Evolutionary conservation across 139 green algal species (phyloP).

Genomic region (Coccomyxa sp.): DNA sequence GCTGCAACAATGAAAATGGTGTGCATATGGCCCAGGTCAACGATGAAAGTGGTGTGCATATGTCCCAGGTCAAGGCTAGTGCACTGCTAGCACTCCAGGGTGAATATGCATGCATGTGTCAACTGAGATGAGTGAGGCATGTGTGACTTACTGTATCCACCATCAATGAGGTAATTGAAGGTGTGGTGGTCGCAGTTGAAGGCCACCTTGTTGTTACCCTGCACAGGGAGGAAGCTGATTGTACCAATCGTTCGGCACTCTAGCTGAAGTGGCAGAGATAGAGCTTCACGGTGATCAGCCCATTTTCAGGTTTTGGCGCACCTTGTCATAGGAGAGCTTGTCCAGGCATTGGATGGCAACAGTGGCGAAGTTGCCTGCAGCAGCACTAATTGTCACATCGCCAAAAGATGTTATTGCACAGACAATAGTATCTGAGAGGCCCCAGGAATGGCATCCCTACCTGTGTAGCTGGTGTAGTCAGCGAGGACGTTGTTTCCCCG

Average conservation of each 20-base stretch:
- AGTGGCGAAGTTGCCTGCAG: conserved; percentile 84
- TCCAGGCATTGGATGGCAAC: conserved; percentile 86
- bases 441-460: neutral
- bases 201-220: neutral
- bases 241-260: too few relatives aligned
- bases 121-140: too few relatives aligned
- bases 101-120: too few relatives aligned
- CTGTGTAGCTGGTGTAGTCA: conserved; percentile 82
- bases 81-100: too few relatives aligned
- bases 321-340: conserved; percentile 41
- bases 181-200: conserved; percentile 61
- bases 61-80: too few relatives aligned
- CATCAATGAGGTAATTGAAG: conserved; percentile 81
- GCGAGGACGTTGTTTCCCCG: conserved; percentile 71
- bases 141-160: conserved; percentile 67
- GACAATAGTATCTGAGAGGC: neutral
- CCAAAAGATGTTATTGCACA: neutral
- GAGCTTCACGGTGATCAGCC: too few relatives aligned
- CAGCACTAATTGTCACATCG: too few relatives aligned
- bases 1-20: too few relatives aligned
- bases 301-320: too few relatives aligned
- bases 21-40: too few relatives aligned
- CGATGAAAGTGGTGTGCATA: too few relatives aligned
- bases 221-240: too few relatives aligned
- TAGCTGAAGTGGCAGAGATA: conserved; percentile 58